A percentile compares a stretch with the other conserved stretches of the same genome.
These are phyloP conservation scores for Barnettozyma siamensis DNA, from an alignment of 805 yeast genomes.

Conservation along the genomic window DNA sequence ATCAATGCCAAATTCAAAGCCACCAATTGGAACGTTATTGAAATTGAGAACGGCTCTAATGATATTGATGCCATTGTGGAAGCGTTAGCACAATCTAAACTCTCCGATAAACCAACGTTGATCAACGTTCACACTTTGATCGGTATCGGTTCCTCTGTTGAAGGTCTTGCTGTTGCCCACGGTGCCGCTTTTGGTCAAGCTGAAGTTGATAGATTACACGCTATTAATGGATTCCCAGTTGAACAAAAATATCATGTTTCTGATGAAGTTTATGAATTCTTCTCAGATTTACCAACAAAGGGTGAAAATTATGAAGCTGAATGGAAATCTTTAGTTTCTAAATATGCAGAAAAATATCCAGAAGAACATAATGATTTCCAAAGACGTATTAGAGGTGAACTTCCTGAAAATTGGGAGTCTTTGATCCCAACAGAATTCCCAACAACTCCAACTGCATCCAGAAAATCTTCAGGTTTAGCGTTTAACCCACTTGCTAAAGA, in stretches of 20 bases:
- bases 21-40: slow-evolving; percentile 87
- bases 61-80: slow-evolving; percentile 65
- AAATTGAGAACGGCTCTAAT: slow-evolving; percentile 74
- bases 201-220: slow-evolving; percentile 49
- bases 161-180: slow-evolving; percentile 90
- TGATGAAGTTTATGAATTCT: slow-evolving; percentile 71
- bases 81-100: slow-evolving; percentile 80
- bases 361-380: slow-evolving; percentile 69
- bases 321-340: slow-evolving; percentile 64
- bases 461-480: slow-evolving; percentile 86
- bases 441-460: slow-evolving; percentile 75
- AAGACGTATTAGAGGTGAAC: slow-evolving; percentile 71
- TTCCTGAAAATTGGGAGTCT: slow-evolving; percentile 80
- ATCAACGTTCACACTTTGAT: slow-evolving; percentile 86
- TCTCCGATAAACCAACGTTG: slow-evolving; percentile 81
- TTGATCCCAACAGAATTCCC: slow-evolving; percentile 59
- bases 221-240: slow-evolving; percentile 95
- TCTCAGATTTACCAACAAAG: slow-evolving; percentile 44
- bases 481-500: slow-evolving; percentile 53
- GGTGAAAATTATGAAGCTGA: slow-evolving; percentile 65
- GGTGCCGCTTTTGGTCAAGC: slow-evolving; percentile 66
- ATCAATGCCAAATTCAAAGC: slow-evolving; percentile 79
- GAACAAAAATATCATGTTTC: slow-evolving; percentile 73
- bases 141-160: slow-evolving; percentile 83
- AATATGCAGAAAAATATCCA: slow-evolving; percentile 67